Evolutionary conservation across 2,329 filamentous ascomycete species (phyloP).

Genomic region (Xylariomycetidae sp.): DNA sequence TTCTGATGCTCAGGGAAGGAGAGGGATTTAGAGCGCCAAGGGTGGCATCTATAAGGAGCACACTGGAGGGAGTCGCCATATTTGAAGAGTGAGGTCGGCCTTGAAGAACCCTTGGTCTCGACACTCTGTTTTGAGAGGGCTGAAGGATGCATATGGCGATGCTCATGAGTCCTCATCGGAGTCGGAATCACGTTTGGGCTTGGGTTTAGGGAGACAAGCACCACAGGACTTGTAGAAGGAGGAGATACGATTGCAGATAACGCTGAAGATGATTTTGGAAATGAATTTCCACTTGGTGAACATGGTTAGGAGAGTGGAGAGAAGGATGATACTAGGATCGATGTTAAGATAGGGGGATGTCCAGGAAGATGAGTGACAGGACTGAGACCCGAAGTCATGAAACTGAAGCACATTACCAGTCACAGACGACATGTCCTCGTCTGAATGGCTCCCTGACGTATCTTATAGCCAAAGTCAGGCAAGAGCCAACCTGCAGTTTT

Average conservation of each 20-base stretch:
- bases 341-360: constrained; percentile 1
- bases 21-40: constrained; percentile 8
- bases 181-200: background rate
- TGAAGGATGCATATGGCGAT: constrained; percentile 12
- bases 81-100: constrained; percentile 8
- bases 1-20: constrained; percentile 5
- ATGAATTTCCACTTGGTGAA: constrained; percentile 17
- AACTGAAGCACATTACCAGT: too few species aligned
- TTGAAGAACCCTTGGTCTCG: constrained; percentile 4
- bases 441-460: too few species aligned
- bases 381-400: too few species aligned
- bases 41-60: constrained; percentile 12
- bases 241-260: constrained; percentile 7
- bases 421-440: too few species aligned
- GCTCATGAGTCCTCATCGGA: constrained; percentile 14
- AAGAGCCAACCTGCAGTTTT: too few species aligned
- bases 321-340: too few species aligned
- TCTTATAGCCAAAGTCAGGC: too few species aligned
- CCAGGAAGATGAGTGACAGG: too few species aligned
- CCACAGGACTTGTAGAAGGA: constrained; percentile 10
- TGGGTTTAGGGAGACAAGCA: constrained; percentile 7
- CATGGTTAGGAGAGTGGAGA: too few species aligned
- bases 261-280: constrained; percentile 12
- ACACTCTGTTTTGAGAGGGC: constrained; percentile 10
- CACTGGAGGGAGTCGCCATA: constrained; percentile 4